phyloP scores from a whole-genome alignment of 768 basidiomycete species.

The Epithele typhae region DNA sequence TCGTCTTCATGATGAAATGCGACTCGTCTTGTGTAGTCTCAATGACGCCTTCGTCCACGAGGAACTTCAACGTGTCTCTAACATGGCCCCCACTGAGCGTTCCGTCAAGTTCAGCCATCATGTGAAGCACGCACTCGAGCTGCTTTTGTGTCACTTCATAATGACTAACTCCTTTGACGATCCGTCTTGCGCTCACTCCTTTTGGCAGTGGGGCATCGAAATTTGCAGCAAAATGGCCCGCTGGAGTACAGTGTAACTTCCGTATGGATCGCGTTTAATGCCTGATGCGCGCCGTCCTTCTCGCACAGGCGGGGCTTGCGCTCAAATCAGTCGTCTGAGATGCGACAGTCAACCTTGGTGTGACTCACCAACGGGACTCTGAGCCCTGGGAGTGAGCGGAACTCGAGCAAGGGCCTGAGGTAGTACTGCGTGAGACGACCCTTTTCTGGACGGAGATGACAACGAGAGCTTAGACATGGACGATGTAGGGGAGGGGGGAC shows the following conservation, averaged over 20 bases:
- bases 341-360: too few species aligned
- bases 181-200: constrained; percentile 3
- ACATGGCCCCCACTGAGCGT: too few species aligned
- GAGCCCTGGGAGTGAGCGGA: too few species aligned
- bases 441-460: too few species aligned
- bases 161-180: constrained; percentile 7
- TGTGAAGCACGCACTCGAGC: constrained; percentile 4
- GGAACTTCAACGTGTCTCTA: constrained; percentile 21
- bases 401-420: too few species aligned
- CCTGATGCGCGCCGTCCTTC: not conserved
- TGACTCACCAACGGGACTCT: too few species aligned
- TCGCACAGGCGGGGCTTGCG: too few species aligned
- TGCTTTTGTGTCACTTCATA: not conserved
- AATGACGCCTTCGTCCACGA: constrained; percentile 18
- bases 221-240: constrained; percentile 21
- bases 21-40: constrained; percentile 6
- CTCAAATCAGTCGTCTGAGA: too few species aligned
- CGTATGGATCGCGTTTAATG: constrained; percentile 17
- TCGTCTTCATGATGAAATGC: constrained; percentile 8
- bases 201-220: constrained; percentile 2
- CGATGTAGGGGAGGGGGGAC: too few species aligned
- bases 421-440: too few species aligned
- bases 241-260: constrained; percentile 17
- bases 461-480: too few species aligned
- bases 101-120: too few species aligned